Evolutionary conservation across 2,329 filamentous ascomycete genomes (phyloP).

Genomic region (Alternaria triticina): DNA sequence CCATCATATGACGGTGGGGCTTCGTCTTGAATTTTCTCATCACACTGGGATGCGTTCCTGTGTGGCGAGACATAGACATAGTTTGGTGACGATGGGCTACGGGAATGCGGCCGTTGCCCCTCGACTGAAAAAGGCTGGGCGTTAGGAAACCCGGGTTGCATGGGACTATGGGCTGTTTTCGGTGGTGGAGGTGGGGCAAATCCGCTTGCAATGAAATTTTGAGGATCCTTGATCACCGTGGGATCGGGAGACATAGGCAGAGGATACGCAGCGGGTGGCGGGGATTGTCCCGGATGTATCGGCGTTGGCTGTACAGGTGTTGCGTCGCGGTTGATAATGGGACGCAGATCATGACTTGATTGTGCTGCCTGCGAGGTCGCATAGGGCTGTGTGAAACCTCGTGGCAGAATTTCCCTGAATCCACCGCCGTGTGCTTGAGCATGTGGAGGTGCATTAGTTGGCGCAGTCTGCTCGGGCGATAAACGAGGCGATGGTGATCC

Average conservation of each 20-base stretch:
- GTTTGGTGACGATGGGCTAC: conserved; percentile 11
- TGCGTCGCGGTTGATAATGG: conserved; percentile 10
- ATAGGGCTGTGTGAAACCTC: conserved; percentile 38
- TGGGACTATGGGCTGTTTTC: conserved; percentile 33
- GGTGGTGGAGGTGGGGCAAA: conserved; percentile 32
- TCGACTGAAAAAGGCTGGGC: conserved; percentile 12
- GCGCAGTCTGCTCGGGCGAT: conserved; percentile 29
- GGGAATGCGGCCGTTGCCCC: conserved; percentile 19
- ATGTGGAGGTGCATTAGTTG: conserved; percentile 14
- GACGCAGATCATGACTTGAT: conserved; percentile 13
- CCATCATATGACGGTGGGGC: conserved; percentile 45
- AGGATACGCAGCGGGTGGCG: conserved; percentile 33
- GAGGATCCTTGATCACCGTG: conserved; percentile 23
- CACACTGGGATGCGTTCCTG: conserved; percentile 21
- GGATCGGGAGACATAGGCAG: conserved; percentile 34
- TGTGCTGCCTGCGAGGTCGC: conserved; percentile 18
- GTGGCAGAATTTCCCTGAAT: conserved; percentile 45
- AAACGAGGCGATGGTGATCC: conserved; percentile 41
- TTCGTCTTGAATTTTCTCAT: conserved; percentile 34
- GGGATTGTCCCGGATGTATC: conserved; percentile 24
- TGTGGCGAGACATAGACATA: conserved; percentile 12
- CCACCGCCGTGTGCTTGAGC: conserved; percentile 29
- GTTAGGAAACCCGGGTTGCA: conserved; percentile 14
- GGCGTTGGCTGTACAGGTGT: conserved; percentile 31
- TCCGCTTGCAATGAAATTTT: conserved; percentile 25